Evolutionary conservation across 2,329 filamentous ascomycete species (phyloP).

Genomic region (Penicillium sp.): DNA sequence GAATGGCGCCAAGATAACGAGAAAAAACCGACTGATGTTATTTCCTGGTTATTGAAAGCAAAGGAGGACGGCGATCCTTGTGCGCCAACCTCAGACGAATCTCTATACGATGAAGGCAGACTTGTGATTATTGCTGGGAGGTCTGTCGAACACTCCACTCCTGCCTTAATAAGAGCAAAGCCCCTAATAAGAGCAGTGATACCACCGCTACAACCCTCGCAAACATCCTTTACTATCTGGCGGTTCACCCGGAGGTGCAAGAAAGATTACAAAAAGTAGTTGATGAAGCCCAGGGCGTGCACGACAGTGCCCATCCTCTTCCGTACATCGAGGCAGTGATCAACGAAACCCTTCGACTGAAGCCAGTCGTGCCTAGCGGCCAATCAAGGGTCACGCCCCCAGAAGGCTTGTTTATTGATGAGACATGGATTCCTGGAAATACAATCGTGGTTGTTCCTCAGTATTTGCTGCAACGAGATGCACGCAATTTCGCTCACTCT

Average conservation of each 20-base stretch:
- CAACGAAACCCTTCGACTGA: slow-evolving; percentile 33
- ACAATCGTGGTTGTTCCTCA: slow-evolving; percentile 26
- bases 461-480: slow-evolving; percentile 30
- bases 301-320: background rate
- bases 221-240: slow-evolving; percentile 8
- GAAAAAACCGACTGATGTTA: slow-evolving; percentile 39
- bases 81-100: slow-evolving; percentile 31
- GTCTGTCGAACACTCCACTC: background rate
- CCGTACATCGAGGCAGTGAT: slow-evolving; percentile 11
- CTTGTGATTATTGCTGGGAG: slow-evolving; percentile 14
- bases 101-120: slow-evolving; percentile 11
- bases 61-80: slow-evolving; percentile 39
- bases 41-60: slow-evolving; percentile 46
- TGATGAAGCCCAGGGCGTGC: background rate
- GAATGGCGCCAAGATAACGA: slow-evolving; percentile 22
- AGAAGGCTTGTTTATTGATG: slow-evolving; percentile 29
- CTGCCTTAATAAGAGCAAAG: background rate
- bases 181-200: slow-evolving; percentile 1
- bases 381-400: slow-evolving; percentile 39
- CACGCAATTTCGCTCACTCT: slow-evolving; percentile 21
- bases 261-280: slow-evolving; percentile 5
- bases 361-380: slow-evolving; percentile 36
- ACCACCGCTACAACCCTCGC: slow-evolving; percentile 12
- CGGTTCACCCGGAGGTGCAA: background rate
- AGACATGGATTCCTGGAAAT: slow-evolving; percentile 37